Base-by-base conservation (phyloP, 2,329 filamentous ascomycete species). In the Tolypocladium album region DNA sequence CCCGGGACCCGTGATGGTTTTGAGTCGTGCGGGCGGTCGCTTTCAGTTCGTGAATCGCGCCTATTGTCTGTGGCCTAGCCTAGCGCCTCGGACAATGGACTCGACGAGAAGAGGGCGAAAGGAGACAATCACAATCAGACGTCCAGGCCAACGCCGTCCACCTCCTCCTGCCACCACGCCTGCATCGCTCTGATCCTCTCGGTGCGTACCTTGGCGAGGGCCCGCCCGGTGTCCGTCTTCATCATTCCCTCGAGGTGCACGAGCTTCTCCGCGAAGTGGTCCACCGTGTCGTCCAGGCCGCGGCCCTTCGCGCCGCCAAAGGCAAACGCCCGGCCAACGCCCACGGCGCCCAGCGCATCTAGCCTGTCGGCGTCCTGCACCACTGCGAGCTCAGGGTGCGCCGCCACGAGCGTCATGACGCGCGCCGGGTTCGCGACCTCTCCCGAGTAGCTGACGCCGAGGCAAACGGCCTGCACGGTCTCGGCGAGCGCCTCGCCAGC, bases 291-390 rank as follows among this genome's bases (percentile, higher is more conserved):
- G 45, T 79, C 79, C 79, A 95, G 75, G 52, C 78, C 81, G 31
- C 78, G 75, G 5, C 72, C 71, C 71, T 81, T 84, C 13, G 86
- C 87, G 0, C 88, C 92, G 0, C 88, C 85, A 71, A 86, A 97
- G 4, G 74, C 69, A 65, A 77, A 77, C 8, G 69, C 84, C 52
- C 93, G 79, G 2, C 84, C 92, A 60, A 96, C 87, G 0, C 93
- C 93, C 38, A 97, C 83, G 0, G 89, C 90, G 1, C 92, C 93
- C 57, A 97, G 86, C 4, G 92, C 89, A 74, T 97, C 93, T n/a
- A 97, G 78, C 8, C 92, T 81, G 76, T 97, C 93, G 4, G 92
- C 92, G 72, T 97, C 93, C 75, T 97, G 92, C 39, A 97, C 91
- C 56, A 96, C 83, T 0, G 85, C 92, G 40, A 77, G 68, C 65